Conservation (phyloP, 306 rosid genomes). For the Dryas octopetala region DNA sequence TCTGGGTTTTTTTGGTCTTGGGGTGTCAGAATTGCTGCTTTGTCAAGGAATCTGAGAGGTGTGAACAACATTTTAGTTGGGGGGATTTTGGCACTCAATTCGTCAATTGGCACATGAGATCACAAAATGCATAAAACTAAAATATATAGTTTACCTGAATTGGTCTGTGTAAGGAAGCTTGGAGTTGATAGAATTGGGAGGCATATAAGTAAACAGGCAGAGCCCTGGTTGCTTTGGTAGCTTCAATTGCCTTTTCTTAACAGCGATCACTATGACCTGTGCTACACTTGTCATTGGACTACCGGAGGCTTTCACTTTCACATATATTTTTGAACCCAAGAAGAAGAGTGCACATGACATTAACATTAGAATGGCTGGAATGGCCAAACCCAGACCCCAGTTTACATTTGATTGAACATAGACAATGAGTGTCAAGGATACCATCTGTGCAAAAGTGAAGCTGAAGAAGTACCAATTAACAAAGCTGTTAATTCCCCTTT, state of each 20-base stretch:
- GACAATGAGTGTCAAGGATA: slow-evolving; percentile 60
- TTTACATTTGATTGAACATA: slow-evolving; percentile 76
- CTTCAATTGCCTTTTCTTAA: slow-evolving; percentile 52
- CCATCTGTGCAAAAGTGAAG: slow-evolving; percentile 66
- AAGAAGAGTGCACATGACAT: slow-evolving; percentile 56
- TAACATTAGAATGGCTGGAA: slow-evolving; percentile 79
- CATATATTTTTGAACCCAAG: slow-evolving; percentile 66
- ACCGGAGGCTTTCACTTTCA: slow-evolving; percentile 72
- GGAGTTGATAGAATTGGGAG: slow-evolving; percentile 58
- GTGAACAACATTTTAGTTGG: not conserved
- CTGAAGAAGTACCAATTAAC: slow-evolving; percentile 91
- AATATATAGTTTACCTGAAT: slow-evolving; percentile 52
- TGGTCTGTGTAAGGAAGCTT: slow-evolving; percentile 64
- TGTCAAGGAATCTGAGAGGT: slow-evolving; percentile 56
- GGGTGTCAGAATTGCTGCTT: slow-evolving; percentile 66
- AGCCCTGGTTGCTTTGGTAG: slow-evolving; percentile 48
- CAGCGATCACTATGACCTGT: slow-evolving; percentile 65
- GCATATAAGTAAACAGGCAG: slow-evolving; percentile 54
- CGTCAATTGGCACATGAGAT: not conserved
- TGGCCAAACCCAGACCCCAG: slow-evolving; percentile 75
- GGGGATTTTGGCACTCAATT: not conserved
- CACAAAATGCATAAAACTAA: not conserved
- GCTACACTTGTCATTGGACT: slow-evolving; percentile 76
- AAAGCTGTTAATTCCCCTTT: slow-evolving; percentile 75
- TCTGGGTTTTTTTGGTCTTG: slow-evolving; percentile 52